These are phyloP conservation scores for Myriosclerotinia scirpicola DNA, from an alignment of 2,329 filamentous ascomycete species.

Conservation along the genomic window DNA sequence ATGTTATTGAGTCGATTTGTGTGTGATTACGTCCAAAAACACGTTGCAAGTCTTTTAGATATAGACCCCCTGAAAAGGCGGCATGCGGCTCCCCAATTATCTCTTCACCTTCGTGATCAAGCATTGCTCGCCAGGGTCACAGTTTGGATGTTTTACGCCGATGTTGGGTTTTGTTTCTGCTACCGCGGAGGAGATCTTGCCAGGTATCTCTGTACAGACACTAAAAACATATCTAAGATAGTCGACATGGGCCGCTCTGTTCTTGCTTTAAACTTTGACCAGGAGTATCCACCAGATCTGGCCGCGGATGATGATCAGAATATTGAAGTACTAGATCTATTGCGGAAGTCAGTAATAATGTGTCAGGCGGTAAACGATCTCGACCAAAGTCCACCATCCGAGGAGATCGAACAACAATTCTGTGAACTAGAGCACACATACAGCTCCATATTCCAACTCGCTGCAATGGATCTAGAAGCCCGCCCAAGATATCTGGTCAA, in stretches of 20 bases:
- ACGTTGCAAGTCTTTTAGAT: conserved; percentile 6
- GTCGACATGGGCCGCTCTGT: neutral
- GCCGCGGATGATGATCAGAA: conserved; percentile 13
- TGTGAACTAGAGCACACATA: conserved; percentile 10
- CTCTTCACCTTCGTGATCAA: neutral
- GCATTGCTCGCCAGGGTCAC: conserved; percentile 11
- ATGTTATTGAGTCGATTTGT: conserved; percentile 12
- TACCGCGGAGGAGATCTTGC: conserved; percentile 19
- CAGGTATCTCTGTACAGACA: conserved; percentile 6
- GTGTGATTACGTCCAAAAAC: conserved; percentile 12
- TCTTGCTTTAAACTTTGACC: neutral
- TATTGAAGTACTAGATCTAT: conserved; percentile 3
- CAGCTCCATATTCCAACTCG: neutral
- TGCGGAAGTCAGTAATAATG: conserved; percentile 12
- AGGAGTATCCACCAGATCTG: neutral
- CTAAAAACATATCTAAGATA: conserved; percentile 12
- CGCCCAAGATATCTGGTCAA: conserved; percentile 11
- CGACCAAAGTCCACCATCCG: neutral
- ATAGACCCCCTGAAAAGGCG: neutral
- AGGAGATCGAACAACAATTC: neutral
- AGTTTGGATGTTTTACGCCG: conserved; percentile 16
- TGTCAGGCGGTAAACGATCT: conserved; percentile 11
- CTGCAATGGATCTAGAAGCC: neutral
- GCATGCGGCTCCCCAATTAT: neutral
- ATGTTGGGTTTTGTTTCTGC: conserved; percentile 19